Evolutionary conservation across 2,329 filamentous ascomycete genomes (phyloP).

Genomic region (Fusarium xyrophilum): DNA sequence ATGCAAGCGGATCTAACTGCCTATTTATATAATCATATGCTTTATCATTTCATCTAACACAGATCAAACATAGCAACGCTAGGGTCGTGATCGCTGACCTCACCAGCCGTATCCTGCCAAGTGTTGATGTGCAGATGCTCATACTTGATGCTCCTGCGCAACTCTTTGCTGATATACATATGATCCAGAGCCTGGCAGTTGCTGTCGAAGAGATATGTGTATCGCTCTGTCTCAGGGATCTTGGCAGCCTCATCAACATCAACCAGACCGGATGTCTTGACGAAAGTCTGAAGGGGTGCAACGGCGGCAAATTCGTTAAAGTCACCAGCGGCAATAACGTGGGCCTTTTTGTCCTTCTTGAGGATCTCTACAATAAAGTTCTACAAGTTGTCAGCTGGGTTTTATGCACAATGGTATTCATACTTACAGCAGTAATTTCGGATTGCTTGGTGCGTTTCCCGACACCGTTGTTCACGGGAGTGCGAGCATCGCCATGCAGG

Average conservation of each 20-base stretch:
- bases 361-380: constrained; percentile 66
- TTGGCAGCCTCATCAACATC: constrained; percentile 68
- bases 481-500: constrained; percentile 69
- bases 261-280: constrained; percentile 58
- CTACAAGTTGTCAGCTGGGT: constrained; percentile 36
- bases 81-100: constrained; percentile 74
- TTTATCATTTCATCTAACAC: constrained; percentile 49
- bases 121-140: constrained; percentile 77
- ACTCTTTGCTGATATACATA: constrained; percentile 66
- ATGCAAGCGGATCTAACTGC: constrained; percentile 2
- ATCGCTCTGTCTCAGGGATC: constrained; percentile 64
- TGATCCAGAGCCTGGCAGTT: constrained; percentile 75
- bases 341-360: constrained; percentile 60
- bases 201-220: constrained; percentile 74
- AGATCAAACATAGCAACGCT: constrained; percentile 69
- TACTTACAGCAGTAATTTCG: constrained; percentile 62
- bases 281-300: constrained; percentile 63
- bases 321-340: constrained; percentile 69
- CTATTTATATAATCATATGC: constrained; percentile 6
- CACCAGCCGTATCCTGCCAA: constrained; percentile 64
- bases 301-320: constrained; percentile 76
- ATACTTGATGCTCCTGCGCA: constrained; percentile 56
- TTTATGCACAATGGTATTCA: accelerated
- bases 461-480: constrained; percentile 71
- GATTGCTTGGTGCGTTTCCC: constrained; percentile 64